phyloP scores from a whole-genome alignment of 352 stramenopile genomes.

The Globisporangium paroecandrum region DNA sequence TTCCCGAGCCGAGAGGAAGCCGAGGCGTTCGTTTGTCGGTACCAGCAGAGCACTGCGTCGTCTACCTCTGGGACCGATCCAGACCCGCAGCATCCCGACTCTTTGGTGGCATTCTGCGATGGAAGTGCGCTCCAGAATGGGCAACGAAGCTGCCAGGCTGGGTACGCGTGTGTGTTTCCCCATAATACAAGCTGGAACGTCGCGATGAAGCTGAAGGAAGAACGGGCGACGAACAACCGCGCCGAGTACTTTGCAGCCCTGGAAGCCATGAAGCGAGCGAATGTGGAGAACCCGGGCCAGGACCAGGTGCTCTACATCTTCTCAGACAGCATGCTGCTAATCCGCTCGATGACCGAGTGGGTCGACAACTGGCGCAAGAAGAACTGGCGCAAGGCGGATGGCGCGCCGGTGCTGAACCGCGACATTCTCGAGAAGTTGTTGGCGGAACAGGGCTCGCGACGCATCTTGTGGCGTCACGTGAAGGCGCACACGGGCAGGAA shows the following conservation, averaged over 20 bases:
- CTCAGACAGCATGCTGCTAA: constrained; percentile 76
- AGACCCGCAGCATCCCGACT: constrained; percentile 43
- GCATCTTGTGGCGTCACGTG: constrained; percentile 62
- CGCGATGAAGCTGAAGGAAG: constrained; percentile 41
- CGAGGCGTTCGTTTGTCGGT: neutral
- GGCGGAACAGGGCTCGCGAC: constrained; percentile 33
- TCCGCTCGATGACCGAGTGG: constrained; percentile 79
- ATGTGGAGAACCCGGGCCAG: constrained; percentile 39
- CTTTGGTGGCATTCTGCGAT: constrained; percentile 78
- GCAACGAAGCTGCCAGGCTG: constrained; percentile 42
- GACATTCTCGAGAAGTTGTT: constrained; percentile 66
- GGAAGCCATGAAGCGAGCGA: constrained; percentile 58
- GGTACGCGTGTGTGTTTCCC: constrained; percentile 77
- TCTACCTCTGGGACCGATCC: constrained; percentile 20
- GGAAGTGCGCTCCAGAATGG: constrained; percentile 69
- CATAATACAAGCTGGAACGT: constrained; percentile 64
- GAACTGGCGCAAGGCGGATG: constrained; percentile 61
- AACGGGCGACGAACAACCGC: constrained; percentile 31
- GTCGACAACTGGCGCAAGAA: constrained; percentile 56
- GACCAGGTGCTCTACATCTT: constrained; percentile 60
- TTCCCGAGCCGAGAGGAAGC: constrained; percentile 30
- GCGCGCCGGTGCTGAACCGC: constrained; percentile 48
- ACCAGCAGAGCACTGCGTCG: constrained; percentile 8
- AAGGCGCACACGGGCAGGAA: constrained; percentile 53
- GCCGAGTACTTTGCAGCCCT: constrained; percentile 31